Evolutionary conservation across 495 filamentous ascomycete species (phyloP), one percentile per base, ranked within the genome.

Genomic region (Lentithecium fluviatile): DNA sequence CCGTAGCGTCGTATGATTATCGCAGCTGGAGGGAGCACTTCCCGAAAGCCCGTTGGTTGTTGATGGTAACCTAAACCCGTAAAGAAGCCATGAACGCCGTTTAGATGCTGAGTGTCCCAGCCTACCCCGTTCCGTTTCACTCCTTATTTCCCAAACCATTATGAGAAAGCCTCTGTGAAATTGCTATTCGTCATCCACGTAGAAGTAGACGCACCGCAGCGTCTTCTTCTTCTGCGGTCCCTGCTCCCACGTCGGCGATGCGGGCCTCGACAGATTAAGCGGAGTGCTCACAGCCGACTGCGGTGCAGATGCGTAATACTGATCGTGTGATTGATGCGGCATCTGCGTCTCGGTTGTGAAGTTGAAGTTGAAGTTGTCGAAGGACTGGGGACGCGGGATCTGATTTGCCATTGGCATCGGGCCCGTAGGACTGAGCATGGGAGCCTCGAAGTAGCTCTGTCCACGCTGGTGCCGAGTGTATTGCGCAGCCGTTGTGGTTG

Each of bases 241-340:
- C 24, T 59, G 54, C 12, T 64, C 61, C 61, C 61, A 64, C 1
- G 47, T 38, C 19, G 61, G 61, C 10, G 61, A 64, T 2, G 60
- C 53, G 15, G 60, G 53, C 13, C 54, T 36, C 2, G 61, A 64
- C 13, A 58, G 42, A 54, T 55, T 64, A 25, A 58, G 20, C 0
- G 61, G 61, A 10, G 54, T 59, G 29, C 47, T 55, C 15, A 48
- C 50, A 26, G 61, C 47, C 10, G 60, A 64, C 15, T 20, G 53
- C 11, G 60, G 60, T 2, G 52, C 60, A 4, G 61, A 64, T 25
- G 40, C 47, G 19, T 47, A 64, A 5, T 26, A 48, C 23, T 51
- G 45, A 42, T 57, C 21, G 10, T 24, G n/a, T 1, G 47, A 23
- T 6, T 24, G 23, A 38, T 57, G 56, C 21, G 40, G 36, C 15